Evolutionary conservation across 768 basidiomycete genomes (phyloP).

Genomic region (Tricholoma flavovirens): DNA sequence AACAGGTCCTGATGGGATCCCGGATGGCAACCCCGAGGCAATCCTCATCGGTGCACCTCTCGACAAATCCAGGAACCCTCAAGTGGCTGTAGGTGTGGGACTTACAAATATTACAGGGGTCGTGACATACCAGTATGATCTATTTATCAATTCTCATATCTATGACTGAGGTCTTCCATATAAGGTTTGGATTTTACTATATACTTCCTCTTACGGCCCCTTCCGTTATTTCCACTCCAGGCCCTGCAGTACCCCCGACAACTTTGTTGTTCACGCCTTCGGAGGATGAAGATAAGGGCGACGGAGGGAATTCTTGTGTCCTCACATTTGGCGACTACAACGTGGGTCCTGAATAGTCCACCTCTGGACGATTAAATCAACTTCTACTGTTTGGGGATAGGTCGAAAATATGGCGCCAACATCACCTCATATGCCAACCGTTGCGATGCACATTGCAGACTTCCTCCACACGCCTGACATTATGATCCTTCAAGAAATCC

Average conservation of each 20-base stretch:
- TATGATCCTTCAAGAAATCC: constrained; percentile 60
- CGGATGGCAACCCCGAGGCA: constrained; percentile 53
- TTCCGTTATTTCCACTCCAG: constrained; percentile 34
- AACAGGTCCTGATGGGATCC: constrained; percentile 42
- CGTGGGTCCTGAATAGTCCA: constrained; percentile 23
- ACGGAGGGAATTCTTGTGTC: constrained; percentile 29
- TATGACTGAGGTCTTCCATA: neutral
- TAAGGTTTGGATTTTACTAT: constrained; percentile 48
- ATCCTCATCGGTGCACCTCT: constrained; percentile 49
- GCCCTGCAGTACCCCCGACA: constrained; percentile 30
- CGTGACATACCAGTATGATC: constrained; percentile 45
- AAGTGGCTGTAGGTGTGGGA: constrained; percentile 38
- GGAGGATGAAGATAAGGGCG: neutral
- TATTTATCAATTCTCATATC: neutral
- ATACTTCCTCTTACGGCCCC: constrained; percentile 55
- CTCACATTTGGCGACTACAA: constrained; percentile 60
- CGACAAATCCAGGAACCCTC: constrained; percentile 47
- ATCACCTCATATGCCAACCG: constrained; percentile 38
- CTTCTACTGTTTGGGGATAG: constrained; percentile 19
- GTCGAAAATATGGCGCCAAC: constrained; percentile 53
- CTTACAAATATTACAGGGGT: constrained; percentile 51
- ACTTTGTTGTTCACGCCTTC: constrained; percentile 25
- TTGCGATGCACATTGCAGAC: constrained; percentile 48
- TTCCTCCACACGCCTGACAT: constrained; percentile 49
- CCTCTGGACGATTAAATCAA: constrained; percentile 1